phyloP scores from a whole-genome alignment of 2,329 filamentous ascomycete genomes.

The Pyrenochaeta sp. region DNA sequence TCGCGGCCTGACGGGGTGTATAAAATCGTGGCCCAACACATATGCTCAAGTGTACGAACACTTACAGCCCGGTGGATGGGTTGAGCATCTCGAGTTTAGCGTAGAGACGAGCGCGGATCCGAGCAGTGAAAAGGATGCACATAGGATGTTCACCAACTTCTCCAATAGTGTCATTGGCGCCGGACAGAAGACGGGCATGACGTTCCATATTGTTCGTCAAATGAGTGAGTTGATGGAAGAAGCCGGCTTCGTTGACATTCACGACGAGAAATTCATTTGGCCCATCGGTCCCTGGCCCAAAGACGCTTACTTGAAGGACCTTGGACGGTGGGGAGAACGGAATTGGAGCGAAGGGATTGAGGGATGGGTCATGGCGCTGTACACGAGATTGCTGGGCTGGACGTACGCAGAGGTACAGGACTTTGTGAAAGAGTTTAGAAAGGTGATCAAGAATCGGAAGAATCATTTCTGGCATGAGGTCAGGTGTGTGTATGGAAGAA shows the following conservation, averaged over 20 bases:
- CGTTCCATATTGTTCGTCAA: conserved; percentile 29
- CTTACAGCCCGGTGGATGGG: conserved; percentile 52
- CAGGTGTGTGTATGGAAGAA: conserved; percentile 40
- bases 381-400: conserved; percentile 51
- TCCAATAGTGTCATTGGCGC: conserved; percentile 20
- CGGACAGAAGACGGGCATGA: conserved; percentile 35
- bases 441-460: conserved; percentile 44
- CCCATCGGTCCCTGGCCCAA: conserved; percentile 47
- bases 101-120: conserved; percentile 32
- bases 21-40: conserved; percentile 52
- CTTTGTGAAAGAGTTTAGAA: conserved; percentile 45
- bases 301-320: conserved; percentile 43
- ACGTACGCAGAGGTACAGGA: conserved; percentile 44
- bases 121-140: conserved; percentile 12
- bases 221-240: conserved; percentile 27
- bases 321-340: conserved; percentile 48
- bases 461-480: conserved; percentile 52
- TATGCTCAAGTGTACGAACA: conserved; percentile 50
- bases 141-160: conserved; percentile 34
- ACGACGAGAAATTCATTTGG: conserved; percentile 37
- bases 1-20: conserved; percentile 52
- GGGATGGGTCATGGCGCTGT: conserved; percentile 52
- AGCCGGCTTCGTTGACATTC: conserved; percentile 42
- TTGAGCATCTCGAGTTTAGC: conserved; percentile 55
- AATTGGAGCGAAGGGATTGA: conserved; percentile 54